A percentile compares a stretch with the other conserved stretches of the same genome.
phyloP scores from a whole-genome alignment of 306 rosid genomes.

The Castanea sativa region DNA sequence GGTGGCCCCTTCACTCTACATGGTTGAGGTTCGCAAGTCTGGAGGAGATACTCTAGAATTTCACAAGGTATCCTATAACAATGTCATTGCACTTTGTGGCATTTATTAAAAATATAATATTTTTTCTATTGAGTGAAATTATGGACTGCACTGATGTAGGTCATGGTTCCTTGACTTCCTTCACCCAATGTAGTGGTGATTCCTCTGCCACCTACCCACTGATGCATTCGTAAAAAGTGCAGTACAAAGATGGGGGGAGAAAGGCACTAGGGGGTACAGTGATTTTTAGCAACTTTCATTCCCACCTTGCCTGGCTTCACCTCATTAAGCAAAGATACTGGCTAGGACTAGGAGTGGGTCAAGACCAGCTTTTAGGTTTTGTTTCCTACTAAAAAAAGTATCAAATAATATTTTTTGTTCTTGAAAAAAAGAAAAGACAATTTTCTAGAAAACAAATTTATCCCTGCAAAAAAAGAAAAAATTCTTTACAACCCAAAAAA shows the following conservation, averaged over 20 bases:
- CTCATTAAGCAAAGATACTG: neutral
- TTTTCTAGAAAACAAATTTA: neutral
- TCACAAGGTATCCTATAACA: slow-evolving; percentile 54
- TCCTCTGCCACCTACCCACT: neutral
- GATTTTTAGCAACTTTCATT: too few relatives aligned
- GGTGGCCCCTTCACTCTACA: slow-evolving; percentile 88
- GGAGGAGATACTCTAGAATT: slow-evolving; percentile 93
- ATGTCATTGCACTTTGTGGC: neutral
- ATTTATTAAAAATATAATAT: neutral
- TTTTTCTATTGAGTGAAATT: neutral
- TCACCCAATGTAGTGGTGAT: neutral
- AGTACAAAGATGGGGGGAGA: neutral
- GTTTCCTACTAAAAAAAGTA: too few relatives aligned
- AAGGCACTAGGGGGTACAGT: neutral
- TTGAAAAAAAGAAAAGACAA: neutral
- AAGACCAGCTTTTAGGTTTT: neutral
- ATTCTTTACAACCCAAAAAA: too few relatives aligned
- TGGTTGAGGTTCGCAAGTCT: slow-evolving; percentile 91
- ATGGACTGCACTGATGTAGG: neutral
- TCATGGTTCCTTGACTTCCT: neutral
- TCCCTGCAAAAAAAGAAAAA: too few relatives aligned
- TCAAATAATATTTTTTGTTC: neutral
- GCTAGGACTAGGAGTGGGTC: neutral
- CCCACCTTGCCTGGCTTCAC: too few relatives aligned
- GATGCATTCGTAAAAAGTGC: neutral